Evolutionary conservation across 2,329 filamentous ascomycete genomes (phyloP).

Genomic region (Sporothrix brunneoviolacea): DNA sequence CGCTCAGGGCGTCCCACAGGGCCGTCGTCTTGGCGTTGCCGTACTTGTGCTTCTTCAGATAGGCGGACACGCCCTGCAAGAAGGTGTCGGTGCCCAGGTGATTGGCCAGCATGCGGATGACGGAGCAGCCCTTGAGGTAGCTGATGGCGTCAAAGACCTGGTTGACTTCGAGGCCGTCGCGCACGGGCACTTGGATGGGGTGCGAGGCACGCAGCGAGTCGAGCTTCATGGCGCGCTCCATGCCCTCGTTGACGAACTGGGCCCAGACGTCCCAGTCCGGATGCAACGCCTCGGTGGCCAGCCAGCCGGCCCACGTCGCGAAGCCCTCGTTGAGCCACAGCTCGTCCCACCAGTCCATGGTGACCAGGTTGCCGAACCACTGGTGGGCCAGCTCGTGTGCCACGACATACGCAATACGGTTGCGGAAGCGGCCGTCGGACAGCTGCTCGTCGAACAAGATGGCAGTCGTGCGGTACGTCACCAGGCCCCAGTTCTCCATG

Average conservation of each 20-base stretch:
- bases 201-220: constrained; percentile 89
- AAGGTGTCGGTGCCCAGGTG: constrained; percentile 85
- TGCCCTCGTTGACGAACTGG: constrained; percentile 91
- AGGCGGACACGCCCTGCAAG: constrained; percentile 81
- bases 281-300: constrained; percentile 83
- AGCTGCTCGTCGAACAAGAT: constrained; percentile 92
- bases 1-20: constrained; percentile 80
- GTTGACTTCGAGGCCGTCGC: constrained; percentile 89
- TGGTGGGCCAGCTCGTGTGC: constrained; percentile 98
- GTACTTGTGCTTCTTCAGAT: constrained; percentile 83
- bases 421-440: constrained; percentile 85
- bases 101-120: constrained; percentile 91
- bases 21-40: constrained; percentile 86
- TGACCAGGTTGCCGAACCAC: constrained; percentile 97
- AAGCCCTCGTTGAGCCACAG: constrained; percentile 98
- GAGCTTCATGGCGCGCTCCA: constrained; percentile 84
- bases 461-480: constrained; percentile 92
- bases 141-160: constrained; percentile 97
- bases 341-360: constrained; percentile 98
- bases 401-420: constrained; percentile 91
- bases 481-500: constrained; percentile 95
- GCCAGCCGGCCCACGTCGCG: constrained; percentile 97
- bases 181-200: constrained; percentile 91
- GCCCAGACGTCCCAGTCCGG: constrained; percentile 98
- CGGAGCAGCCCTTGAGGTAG: constrained; percentile 92